Percentiles rank a stretch among this genome's conserved stretches.
phyloP scores from a whole-genome alignment of 805 yeast species.

The Candida koratica region DNA sequence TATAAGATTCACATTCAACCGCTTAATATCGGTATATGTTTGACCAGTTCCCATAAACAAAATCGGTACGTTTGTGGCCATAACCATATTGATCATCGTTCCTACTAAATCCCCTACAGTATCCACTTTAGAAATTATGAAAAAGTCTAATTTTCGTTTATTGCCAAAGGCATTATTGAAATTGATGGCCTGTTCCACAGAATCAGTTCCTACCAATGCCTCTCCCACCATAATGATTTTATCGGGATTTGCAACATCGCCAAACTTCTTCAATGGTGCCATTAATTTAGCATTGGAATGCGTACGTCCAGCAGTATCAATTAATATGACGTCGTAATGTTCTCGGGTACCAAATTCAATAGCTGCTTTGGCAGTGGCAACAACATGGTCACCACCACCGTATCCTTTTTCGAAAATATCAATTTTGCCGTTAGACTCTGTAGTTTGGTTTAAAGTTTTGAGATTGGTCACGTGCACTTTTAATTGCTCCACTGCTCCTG shows the following conservation, averaged over 20 bases:
- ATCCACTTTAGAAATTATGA: conserved; percentile 90
- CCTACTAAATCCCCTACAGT: conserved; percentile 97
- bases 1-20: conserved; percentile 88
- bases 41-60: conserved; percentile 96
- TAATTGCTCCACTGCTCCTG: conserved; percentile 98
- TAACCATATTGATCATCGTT: conserved; percentile 95
- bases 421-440: conserved; percentile 43
- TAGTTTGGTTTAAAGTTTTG: conserved; percentile 57
- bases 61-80: conserved; percentile 93
- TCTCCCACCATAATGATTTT: conserved; percentile 98
- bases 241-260: conserved; percentile 92
- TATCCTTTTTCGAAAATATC: conserved; percentile 93
- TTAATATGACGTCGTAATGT: conserved; percentile 76
- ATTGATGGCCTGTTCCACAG: conserved; percentile 91
- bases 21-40: conserved; percentile 89
- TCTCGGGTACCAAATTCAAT: conserved; percentile 71
- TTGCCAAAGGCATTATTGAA: conserved; percentile 92
- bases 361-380: conserved; percentile 88
- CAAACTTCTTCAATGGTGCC: conserved; percentile 94
- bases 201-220: conserved; percentile 95
- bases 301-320: conserved; percentile 97
- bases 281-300: conserved; percentile 91
- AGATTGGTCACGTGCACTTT: conserved; percentile 89
- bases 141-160: conserved; percentile 76
- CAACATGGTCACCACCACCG: conserved; percentile 93